Base-by-base conservation (phyloP, 345 rosid genomes). In the Viola odorata region DNA sequence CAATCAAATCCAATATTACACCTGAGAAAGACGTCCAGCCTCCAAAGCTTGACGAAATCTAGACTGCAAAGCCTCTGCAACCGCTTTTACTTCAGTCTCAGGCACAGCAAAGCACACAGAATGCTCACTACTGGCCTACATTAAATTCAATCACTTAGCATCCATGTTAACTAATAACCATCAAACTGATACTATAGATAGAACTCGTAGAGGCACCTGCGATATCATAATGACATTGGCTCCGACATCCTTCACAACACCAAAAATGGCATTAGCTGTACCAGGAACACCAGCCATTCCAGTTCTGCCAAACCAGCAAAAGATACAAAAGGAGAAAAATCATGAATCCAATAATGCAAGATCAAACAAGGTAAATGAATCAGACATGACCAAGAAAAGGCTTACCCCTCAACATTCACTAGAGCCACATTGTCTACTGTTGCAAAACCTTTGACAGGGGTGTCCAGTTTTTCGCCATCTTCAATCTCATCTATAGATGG, bases 261-360 rank as follows among this genome's bases (percentile, higher is more conserved):
- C 80, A 78, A 95, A 95, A 80, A 95, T 95, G 55, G 82, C 88
- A 77, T 85, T 86, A 37, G 96, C 91, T 44, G 99, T 95, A 75
- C 99, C 99, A 38, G 99, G 99, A 77, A 95, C 89, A 73, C 99
- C 99, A 74, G 94, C 97, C 99, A 94, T 85, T 79, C 99, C 97
- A 72, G 99, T 94, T 69, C 99, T 94, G 71, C 69, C 62, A 67
- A 40, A 59, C 68, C 37, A 65, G 58, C 63, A 58, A 53, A 23
- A 53, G 37, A 55, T 23, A 48, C 48, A 45, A 39, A 14, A 55
- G 52, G 57, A 15, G 12, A 51, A 37, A 48, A 45, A 54, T 1
- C 62, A 14, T 38, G 12, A 63, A 7, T 41, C 54, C 61, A 40
- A 55, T 32, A 53, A 15, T 23, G 32, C 32, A 51, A 44, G 52